Evolutionary conservation across 2,329 filamentous ascomycete species (phyloP).

Genomic region (Scopulariopsis brevicaulis): DNA sequence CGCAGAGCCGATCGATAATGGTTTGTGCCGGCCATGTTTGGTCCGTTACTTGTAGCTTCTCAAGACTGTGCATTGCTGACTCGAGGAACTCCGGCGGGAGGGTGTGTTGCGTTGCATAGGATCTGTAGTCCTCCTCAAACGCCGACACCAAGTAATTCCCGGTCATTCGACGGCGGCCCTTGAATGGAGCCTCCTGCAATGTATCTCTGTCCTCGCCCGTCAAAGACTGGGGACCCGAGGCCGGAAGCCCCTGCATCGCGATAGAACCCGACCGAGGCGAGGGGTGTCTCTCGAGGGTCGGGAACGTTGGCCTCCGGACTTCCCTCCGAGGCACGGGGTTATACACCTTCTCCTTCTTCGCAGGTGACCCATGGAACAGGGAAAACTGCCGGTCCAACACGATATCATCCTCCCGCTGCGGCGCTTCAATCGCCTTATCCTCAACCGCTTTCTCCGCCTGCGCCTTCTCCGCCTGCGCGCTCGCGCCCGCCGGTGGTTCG

Average conservation of each 20-base stretch:
- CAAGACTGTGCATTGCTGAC: not conserved
- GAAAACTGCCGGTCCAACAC: not conserved
- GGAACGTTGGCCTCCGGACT: not conserved
- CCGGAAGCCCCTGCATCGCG: not conserved
- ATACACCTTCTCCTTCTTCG: not conserved
- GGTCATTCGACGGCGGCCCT: not conserved
- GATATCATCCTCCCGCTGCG: not conserved
- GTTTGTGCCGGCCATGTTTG: not conserved
- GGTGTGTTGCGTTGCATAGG: not conserved
- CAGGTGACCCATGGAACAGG: not conserved
- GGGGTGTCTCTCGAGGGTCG: not conserved
- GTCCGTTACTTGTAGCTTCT: not conserved
- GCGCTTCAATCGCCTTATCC: not conserved
- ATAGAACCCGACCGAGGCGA: not conserved
- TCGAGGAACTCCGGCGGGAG: not conserved
- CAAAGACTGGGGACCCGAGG: not conserved
- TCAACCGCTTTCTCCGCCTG: conserved; percentile 2
- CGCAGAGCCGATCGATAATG: not conserved
- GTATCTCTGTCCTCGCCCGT: not conserved
- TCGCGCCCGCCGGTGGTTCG: conserved; percentile 4
- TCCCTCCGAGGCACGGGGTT: not conserved
- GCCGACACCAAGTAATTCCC: not conserved
- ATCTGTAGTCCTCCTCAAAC: not conserved
- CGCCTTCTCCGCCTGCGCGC: conserved; percentile 6
- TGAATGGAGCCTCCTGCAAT: not conserved